A percentile compares a stretch with the other conserved stretches of the same genome.
phyloP scores from a whole-genome alignment of 129 eudicot species.

The Erigeron canadensis region DNA sequence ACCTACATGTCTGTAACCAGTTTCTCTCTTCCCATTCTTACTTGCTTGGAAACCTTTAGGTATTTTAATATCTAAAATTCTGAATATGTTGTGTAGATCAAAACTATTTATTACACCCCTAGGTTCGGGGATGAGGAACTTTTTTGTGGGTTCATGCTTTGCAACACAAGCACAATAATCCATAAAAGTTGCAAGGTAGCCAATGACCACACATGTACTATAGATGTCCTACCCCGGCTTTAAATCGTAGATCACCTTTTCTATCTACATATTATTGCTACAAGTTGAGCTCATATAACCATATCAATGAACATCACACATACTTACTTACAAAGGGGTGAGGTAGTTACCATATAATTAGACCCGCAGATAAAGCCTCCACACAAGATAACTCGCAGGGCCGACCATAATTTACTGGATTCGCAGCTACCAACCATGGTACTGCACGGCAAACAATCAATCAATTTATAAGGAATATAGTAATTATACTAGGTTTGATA shows the following conservation, averaged over 20 bases:
- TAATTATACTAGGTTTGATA: conserved; percentile 10
- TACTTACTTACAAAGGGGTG: conserved; percentile 5
- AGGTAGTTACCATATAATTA: conserved; percentile 71
- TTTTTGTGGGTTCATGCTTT: conserved; percentile 1
- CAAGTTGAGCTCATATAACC: conserved; percentile 12
- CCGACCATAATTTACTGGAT: conserved; percentile 98
- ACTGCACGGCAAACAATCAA: conserved; percentile 46
- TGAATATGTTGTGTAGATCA: not conserved
- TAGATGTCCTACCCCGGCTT: not conserved
- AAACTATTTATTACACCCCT: not conserved
- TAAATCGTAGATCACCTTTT: not conserved
- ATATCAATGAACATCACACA: not conserved
- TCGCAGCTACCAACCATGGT: conserved; percentile 99
- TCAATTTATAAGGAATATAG: conserved; percentile 21
- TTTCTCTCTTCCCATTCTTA: not conserved
- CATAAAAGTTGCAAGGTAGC: not conserved
- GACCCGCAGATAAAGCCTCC: conserved; percentile 95
- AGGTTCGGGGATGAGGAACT: not conserved
- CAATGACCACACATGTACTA: not conserved
- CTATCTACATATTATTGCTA: not conserved
- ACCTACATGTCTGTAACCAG: not conserved
- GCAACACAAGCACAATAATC: not conserved
- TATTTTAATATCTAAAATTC: not conserved
- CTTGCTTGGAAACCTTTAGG: not conserved
- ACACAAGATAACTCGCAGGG: conserved; percentile 98